Evolutionary conservation across 306 rosid genomes (phyloP), one percentile per base, ranked within the genome.

Genomic region (Canavalia gladiata): DNA sequence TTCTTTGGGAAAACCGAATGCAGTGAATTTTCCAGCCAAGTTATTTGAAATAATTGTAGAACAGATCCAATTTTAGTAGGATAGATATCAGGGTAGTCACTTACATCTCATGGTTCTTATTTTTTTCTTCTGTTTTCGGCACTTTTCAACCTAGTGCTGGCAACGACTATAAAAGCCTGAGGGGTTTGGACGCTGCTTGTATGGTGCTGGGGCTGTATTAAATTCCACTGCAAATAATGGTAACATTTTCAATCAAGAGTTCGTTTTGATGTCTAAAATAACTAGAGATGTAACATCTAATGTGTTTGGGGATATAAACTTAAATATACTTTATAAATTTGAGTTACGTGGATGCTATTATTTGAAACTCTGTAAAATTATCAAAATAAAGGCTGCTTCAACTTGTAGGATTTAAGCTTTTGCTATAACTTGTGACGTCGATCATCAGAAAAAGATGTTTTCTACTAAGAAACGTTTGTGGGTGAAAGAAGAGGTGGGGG

Each of bases 11-110:
- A 78, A 77, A 82, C 76, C 60, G 55, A 46, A 57, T 81, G 87
- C 83, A 81, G 74, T 70, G 59, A 63, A 58, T 69, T 76, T 77
- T 62, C 13, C 68, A 71, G 62, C 80, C 12, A 35, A 34, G 49
- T 10, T 75, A 13, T 66, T 72, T 69, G 41, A 76, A 89, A 88
- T 85, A 90, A 84, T 87, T 80, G 72, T 72, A 80, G 78, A 77
- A 46, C 50, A 83, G 31, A 68, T 64, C 73, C 72, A 77, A 75
- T 63, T 69, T 83, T 43, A 63, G 67, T 59, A 57, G 64, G 72
- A 42, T 60, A 60, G 76, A 72, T 68, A 42, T 74, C 65, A 29
- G 39, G 37, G n/a, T 41, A 43, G 72, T 56, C 80, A 34, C 74
- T 42, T 28, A 35, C 72, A 7, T 49, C 66, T 73, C 8, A 0